Base-by-base conservation (phyloP, 441 rosid genomes). In the Croton setiger region DNA sequence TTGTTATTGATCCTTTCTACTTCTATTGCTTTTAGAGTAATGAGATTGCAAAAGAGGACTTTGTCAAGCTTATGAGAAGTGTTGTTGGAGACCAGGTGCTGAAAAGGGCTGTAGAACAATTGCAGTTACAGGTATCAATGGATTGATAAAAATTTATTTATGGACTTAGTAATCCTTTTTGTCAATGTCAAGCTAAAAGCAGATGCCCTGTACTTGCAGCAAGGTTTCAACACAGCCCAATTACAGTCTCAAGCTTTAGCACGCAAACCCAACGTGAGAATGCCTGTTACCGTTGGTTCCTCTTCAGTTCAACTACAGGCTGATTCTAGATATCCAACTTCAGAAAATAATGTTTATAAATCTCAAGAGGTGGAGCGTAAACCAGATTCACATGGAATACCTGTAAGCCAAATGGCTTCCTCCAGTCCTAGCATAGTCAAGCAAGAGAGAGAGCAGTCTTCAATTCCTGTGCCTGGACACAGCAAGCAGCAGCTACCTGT, bases 81-180 rank as follows among this genome's bases (percentile, higher is more conserved):
- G 75, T 92, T 78, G 95, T 92, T 3, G 98, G 97, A 64, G 96
- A 90, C 66, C 90, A 87, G 80, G 89, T 88, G 90, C 88, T 92
- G 35, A 86, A 83, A 83, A n/a, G 83, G 85, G 97, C 98, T 52
- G 85, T 86, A 59, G 69, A 67, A 66, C 83, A 87, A 76, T 71
- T 88, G 78, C 92, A 91, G 35, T 23, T 76, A 54, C 85, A 87
- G 88, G 95, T 81, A 73, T 79, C 44, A 35, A 47, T 53, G 62
- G 45, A 44, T 64, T 43, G 37, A 47, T 62, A 18, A 39, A 4
- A 9, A 39, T 39, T 39, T 69, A 35, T 17, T 61, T 36, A 47
- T 62, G 48, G 70, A 47, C 63, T 47, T 60, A 21, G 60, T 61
- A 35, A 37, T 55, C 20, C 48, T 44, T 27, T 60, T 62, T 35